Conservation (phyloP, 768 basidiomycete species). For the Gymnopilus junonius region DNA sequence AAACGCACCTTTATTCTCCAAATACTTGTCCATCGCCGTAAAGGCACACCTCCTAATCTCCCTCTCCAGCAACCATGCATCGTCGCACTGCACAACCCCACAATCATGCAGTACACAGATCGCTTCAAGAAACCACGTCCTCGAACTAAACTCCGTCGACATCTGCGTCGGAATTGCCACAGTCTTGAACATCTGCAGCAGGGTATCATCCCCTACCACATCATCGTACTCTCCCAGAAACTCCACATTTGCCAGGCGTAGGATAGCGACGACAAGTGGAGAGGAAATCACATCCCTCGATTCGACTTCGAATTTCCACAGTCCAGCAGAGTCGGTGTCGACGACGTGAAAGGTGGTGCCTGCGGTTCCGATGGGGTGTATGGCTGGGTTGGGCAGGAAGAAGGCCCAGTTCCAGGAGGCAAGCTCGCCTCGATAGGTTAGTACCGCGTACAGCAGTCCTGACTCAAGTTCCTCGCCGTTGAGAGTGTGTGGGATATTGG, state of each 20-base stretch:
- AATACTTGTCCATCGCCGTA: conserved; percentile 52
- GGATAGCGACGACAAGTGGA: conserved; percentile 48
- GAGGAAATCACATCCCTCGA: conserved; percentile 41
- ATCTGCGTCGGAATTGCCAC: conserved; percentile 39
- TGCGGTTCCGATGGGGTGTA: conserved; percentile 43
- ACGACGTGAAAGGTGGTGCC: conserved; percentile 52
- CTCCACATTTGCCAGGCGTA: conserved; percentile 44
- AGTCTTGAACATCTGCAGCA: conserved; percentile 48
- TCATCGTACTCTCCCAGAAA: conserved; percentile 48
- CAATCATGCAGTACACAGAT: conserved; percentile 52
- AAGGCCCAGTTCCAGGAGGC: conserved; percentile 57
- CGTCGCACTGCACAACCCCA: conserved; percentile 50
- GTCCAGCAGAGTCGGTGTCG: conserved; percentile 30
- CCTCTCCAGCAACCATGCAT: conserved; percentile 52
- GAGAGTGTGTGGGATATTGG: conserved; percentile 27
- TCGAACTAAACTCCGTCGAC: conserved; percentile 45
- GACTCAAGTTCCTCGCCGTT: conserved; percentile 39
- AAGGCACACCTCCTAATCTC: conserved; percentile 52
- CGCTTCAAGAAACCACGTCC: conserved; percentile 53
- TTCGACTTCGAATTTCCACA: conserved; percentile 47
- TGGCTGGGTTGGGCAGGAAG: conserved; percentile 45
- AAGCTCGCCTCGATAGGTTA: conserved; percentile 49
- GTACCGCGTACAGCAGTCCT: conserved; percentile 47
- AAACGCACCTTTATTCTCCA: conserved; percentile 46
- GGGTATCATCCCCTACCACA: conserved; percentile 43